phyloP scores from a whole-genome alignment of 768 basidiomycete genomes.

The Glaciozyma martinii region DNA sequence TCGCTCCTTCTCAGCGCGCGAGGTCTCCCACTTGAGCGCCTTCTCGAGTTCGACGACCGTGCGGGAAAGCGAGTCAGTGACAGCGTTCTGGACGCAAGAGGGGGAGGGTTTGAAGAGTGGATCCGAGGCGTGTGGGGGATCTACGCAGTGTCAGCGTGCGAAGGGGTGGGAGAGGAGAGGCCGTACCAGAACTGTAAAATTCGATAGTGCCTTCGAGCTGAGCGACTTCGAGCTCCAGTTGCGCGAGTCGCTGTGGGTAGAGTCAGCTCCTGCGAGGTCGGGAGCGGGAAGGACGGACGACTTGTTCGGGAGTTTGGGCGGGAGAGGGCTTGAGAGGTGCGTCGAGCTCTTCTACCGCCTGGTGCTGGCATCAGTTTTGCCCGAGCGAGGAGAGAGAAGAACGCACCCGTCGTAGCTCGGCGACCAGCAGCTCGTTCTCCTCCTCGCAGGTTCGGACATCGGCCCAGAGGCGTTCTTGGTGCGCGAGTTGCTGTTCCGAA shows the following conservation, averaged over 20 bases:
- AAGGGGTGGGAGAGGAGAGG: background rate
- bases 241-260: background rate
- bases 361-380: no score
- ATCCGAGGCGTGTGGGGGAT: background rate
- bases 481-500: no score
- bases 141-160: background rate
- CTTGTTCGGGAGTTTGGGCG: no score
- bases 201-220: background rate
- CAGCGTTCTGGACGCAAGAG: background rate
- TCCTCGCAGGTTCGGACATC: no score
- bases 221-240: background rate
- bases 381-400: no score
- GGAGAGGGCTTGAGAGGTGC: no score
- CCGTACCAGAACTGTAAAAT: background rate
- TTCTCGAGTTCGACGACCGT: background rate
- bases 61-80: background rate
- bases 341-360: no score
- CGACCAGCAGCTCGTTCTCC: no score
- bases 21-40: background rate
- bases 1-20: background rate
- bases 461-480: no score
- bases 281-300: no score
- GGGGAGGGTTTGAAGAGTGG: background rate
- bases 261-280: no score
- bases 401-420: no score